Evolutionary conservation across 345 rosid genomes (phyloP), one percentile per base, ranked within the genome.

Genomic region (Euphorbia peplus): DNA sequence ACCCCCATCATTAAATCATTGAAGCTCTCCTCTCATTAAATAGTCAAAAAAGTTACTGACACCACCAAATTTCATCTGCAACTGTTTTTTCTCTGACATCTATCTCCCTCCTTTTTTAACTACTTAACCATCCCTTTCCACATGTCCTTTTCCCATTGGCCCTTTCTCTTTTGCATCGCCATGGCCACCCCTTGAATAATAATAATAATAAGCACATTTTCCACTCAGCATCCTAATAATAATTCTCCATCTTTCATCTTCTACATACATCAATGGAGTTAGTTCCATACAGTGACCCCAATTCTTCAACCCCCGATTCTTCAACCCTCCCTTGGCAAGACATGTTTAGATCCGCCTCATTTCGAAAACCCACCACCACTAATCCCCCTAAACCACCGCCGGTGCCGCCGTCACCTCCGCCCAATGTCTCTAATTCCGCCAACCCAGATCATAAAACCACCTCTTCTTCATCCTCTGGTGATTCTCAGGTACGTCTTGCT

Each of bases 321-420:
- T 65, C 78, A 4, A 73, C 81, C 18, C 83, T 88, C 63, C 86
- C 98, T 7, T 95, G 99, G 98, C 82, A 90, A 73, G 97, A 88
- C 77, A 95, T 95, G 99, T 91, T 91, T 74, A 88, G 89, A 84
- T 88, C 99, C 56, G 99, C 88, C 46, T 85, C 99, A 15, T 52
- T 68, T 16, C 87, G 87, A 64, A 83, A 83, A 71, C 95, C 96
- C 25, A 72, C 91, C 58, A 83, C 88, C 5, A 75, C 78, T 48
- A 72, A 74, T 1, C 60, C 74, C 4, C 14, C 71, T 16, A 46
- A 72, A 65, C 75, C 84, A 5, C 75, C 78, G 2, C 37, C 75
- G n/a, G n/a, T n/a, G 30, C 25, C 25, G 3, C 35, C 70, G n/a
- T n/a, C 28, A 46, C 62, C 18, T 7, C 74, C 83, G 1, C 22